A percentile compares a stretch with the other conserved stretches of the same genome.
phyloP scores from a whole-genome alignment of 441 rosid species.

The Aleurites moluccanus region DNA sequence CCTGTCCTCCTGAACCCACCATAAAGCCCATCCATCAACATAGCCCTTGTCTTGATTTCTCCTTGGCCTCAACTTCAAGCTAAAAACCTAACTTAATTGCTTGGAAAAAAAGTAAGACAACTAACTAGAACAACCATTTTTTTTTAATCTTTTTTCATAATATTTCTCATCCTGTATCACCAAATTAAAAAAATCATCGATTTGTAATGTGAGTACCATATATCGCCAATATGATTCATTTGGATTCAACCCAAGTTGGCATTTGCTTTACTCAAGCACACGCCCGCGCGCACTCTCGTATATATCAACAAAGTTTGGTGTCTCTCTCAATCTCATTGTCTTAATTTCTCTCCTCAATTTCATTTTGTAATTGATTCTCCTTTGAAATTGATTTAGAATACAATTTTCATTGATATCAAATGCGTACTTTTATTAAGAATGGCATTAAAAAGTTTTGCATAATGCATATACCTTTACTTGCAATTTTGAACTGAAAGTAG shows the following conservation, averaged over 20 bases:
- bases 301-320: not conserved
- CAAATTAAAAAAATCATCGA: no score
- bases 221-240: no score
- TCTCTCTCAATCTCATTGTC: no score
- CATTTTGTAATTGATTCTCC: not conserved
- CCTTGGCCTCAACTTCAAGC: slow-evolving; percentile 23
- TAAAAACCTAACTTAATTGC: slow-evolving; percentile 6
- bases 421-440: not conserved
- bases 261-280: not conserved
- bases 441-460: not conserved
- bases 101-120: not conserved
- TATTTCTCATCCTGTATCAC: not conserved
- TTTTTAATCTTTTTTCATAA: not conserved
- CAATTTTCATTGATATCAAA: not conserved
- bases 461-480: slow-evolving; percentile 50
- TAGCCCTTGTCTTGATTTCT: slow-evolving; percentile 8
- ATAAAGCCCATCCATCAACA: slow-evolving; percentile 31
- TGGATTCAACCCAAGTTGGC: not conserved
- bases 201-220: not conserved
- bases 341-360: not conserved
- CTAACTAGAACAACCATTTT: not conserved
- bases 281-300: no score
- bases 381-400: not conserved
- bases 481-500: slow-evolving; percentile 10
- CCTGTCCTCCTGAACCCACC: slow-evolving; percentile 45